Base-by-base conservation (phyloP, 106 monocot genomes). In the Dendrobium catenatum region DNA sequence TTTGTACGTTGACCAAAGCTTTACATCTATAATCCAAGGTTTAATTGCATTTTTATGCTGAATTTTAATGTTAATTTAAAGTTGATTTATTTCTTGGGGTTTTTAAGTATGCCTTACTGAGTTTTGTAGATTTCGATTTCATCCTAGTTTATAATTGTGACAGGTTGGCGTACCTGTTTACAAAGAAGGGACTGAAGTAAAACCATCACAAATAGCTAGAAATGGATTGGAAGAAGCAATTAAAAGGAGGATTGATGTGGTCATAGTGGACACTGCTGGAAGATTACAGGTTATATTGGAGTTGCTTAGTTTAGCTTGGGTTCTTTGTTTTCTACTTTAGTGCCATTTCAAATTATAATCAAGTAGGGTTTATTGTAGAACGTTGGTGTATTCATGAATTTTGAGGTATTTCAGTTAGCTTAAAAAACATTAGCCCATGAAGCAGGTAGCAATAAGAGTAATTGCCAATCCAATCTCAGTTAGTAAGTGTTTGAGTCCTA, bases 211-310 rank as follows among this genome's bases (percentile, higher is more conserved):
- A 83, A 97, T 97, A 80, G 92, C 97, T 48, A 92, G 81, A 70
- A 82, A 86, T 88, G 94, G 94, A 84, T 73, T 97, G 29, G 84
- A 92, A 79, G 97, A 97, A 86, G 97, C 97, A 17, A 97, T 88
- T 82, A 94, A 84, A 81, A 89, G 67, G 51, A 84, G 49, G 27
- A 86, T 86, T 84, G 97, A 97, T 87, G 97, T 94, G 26, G 89
- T 97, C 44, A 87, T 97, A 42, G 88, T 97, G 42, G 97, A 97
- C 85, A 97, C 94, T 81, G 97, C 97, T 84, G 97, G 97, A 88
- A 92, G 97, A 81, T 82, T 97, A 33, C 97, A 97, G 94, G 97
- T 97, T 75, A 26, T 20, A 37, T 48, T 75, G 56, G 20, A 31
- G 6, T 18, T 31, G 10, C 72, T 33, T 40, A 72, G 1, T 66